A percentile compares a stretch with the other conserved stretches of the same genome.
Conservation (phyloP, 768 basidiomycete species). For the Albatrellus ellisii region DNA sequence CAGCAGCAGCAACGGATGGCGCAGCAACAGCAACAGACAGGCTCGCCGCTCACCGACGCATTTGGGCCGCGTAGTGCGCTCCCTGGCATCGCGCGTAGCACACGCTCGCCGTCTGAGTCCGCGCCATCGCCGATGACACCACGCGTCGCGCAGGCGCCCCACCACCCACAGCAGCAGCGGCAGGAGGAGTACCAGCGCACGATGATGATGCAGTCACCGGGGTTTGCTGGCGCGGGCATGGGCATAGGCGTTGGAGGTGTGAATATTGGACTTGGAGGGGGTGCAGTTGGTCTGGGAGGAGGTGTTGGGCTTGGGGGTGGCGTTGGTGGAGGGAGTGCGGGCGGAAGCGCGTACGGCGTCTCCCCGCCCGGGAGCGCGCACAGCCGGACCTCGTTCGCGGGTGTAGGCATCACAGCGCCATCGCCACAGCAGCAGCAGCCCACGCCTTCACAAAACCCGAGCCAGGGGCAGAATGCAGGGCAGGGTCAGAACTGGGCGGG, state of each 20-base stretch:
- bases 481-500: not conserved
- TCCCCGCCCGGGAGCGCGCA: not conserved
- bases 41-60: not conserved
- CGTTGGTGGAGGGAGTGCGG: not conserved
- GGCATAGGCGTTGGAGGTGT: not conserved
- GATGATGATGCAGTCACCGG: not conserved
- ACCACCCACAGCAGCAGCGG: not conserved
- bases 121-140: conserved; percentile 1
- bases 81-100: not conserved
- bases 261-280: not conserved
- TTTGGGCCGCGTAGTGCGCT: not conserved
- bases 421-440: too few species aligned
- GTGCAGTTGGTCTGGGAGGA: not conserved
- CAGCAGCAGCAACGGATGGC: not conserved
- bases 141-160: not conserved
- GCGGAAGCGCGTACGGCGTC: not conserved
- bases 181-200: not conserved
- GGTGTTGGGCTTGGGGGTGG: not conserved
- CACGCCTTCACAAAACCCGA: too few species aligned
- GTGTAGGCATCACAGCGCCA: too few species aligned
- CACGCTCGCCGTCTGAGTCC: not conserved
- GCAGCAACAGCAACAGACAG: not conserved
- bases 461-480: not conserved
- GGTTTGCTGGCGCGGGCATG: not conserved
- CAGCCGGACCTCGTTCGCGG: not conserved